Evolutionary conservation across 2,329 filamentous ascomycete genomes (phyloP).

Genomic region (Pseudocercospora cruenta): DNA sequence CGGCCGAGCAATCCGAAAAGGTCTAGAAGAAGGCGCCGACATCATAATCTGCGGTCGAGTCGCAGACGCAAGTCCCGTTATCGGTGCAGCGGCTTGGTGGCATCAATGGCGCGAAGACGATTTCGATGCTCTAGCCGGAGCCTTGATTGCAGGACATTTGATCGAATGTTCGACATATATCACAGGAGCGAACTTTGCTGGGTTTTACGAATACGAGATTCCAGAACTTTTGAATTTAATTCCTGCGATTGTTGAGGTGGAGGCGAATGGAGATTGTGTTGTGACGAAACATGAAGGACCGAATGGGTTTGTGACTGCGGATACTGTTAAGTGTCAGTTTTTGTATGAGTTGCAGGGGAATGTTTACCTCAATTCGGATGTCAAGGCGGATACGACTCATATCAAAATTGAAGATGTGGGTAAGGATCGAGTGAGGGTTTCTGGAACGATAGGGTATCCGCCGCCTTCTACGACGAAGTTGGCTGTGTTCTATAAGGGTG

Average conservation of each 20-base stretch:
- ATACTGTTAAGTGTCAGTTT: slow-evolving; percentile 57
- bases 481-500: slow-evolving; percentile 49
- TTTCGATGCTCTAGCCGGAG: slow-evolving; percentile 43
- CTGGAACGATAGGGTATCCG: slow-evolving; percentile 48
- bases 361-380: slow-evolving; percentile 61
- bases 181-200: slow-evolving; percentile 46
- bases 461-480: slow-evolving; percentile 56
- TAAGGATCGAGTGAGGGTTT: slow-evolving; percentile 53
- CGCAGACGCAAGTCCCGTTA: slow-evolving; percentile 46
- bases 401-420: slow-evolving; percentile 56
- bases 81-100: slow-evolving; percentile 48
- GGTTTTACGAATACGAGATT: slow-evolving; percentile 44
- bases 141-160: slow-evolving; percentile 46
- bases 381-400: slow-evolving; percentile 55
- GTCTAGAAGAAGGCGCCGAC: slow-evolving; percentile 45
- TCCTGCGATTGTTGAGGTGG: slow-evolving; percentile 38
- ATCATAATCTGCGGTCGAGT: slow-evolving; percentile 49
- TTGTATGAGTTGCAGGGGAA: slow-evolving; percentile 59
- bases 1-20: slow-evolving; percentile 46
- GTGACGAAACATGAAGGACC: slow-evolving; percentile 42
- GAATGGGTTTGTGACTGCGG: slow-evolving; percentile 45
- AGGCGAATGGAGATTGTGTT: slow-evolving; percentile 40
- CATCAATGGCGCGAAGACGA: slow-evolving; percentile 44
- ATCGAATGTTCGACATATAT: slow-evolving; percentile 49
- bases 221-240: slow-evolving; percentile 39